phyloP scores from a whole-genome alignment of 805 yeast genomes.

The Metschnikowia chrysomelidarum region DNA sequence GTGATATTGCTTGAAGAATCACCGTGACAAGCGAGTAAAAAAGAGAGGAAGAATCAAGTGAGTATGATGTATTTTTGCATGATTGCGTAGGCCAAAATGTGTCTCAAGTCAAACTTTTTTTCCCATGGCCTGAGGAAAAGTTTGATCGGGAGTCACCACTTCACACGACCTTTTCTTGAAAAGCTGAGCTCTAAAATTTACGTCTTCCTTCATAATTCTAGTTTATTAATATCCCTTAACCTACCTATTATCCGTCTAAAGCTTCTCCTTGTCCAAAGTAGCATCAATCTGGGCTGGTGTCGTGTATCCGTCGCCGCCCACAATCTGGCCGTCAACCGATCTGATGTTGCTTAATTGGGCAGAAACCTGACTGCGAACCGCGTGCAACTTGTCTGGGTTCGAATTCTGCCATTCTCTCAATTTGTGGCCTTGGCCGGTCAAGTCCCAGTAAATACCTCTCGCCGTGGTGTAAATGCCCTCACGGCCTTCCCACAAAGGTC shows the following conservation, averaged over 20 bases:
- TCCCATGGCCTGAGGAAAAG: no score
- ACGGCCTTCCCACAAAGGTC: conserved; percentile 76
- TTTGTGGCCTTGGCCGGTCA: conserved; percentile 71
- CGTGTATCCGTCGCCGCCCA: conserved; percentile 11
- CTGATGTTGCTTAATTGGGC: conserved; percentile 20
- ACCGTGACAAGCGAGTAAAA: no score
- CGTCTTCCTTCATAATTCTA: no score
- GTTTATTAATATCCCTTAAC: background rate
- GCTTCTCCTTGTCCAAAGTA: conserved; percentile 12
- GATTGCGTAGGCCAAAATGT: no score
- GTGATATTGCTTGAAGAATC: no score
- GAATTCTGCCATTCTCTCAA: conserved; percentile 70
- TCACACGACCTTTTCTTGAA: no score
- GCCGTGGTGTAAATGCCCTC: conserved; percentile 58
- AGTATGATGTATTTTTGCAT: no score
- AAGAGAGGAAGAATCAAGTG: no score
- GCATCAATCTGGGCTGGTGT: conserved; percentile 16
- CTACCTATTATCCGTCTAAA: background rate
- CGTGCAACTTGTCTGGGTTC: conserved; percentile 75
- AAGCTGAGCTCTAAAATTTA: no score
- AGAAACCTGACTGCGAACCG: conserved; percentile 61
- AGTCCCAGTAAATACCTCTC: conserved; percentile 86
- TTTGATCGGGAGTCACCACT: no score
- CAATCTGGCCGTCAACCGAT: conserved; percentile 13
- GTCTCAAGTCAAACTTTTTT: no score